A percentile compares a stretch with the other conserved stretches of the same genome.
These are phyloP conservation scores for Raphanus raphanistrum DNA, from an alignment of 345 rosid species.

Conservation along the genomic window DNA sequence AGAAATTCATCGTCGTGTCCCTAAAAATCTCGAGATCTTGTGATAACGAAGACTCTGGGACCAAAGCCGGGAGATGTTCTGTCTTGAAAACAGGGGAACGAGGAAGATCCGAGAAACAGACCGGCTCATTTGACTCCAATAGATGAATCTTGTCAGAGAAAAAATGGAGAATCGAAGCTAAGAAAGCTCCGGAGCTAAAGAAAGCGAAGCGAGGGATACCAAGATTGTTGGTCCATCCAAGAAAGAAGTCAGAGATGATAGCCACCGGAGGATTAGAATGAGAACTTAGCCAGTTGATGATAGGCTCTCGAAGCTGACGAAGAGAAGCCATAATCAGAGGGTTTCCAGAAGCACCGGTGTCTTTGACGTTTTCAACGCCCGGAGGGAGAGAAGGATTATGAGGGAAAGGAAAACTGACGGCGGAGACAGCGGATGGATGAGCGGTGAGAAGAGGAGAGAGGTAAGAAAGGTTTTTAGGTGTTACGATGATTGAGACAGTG, in stretches of 20 bases:
- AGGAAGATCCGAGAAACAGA: conserved; percentile 51
- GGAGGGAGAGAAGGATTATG: background rate
- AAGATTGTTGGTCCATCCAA: conserved; percentile 67
- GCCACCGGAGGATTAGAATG: conserved; percentile 62
- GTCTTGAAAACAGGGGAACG: conserved; percentile 46
- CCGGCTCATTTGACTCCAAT: conserved; percentile 15
- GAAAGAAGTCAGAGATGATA: conserved; percentile 37
- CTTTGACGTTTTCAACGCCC: background rate
- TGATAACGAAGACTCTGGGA: conserved; percentile 8
- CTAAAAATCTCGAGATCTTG: conserved; percentile 36
- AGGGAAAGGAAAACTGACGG: background rate
- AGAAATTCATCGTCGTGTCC: conserved; percentile 34
- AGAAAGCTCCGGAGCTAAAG: conserved; percentile 44
- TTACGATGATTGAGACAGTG: conserved; percentile 48
- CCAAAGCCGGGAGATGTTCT: conserved; percentile 52
- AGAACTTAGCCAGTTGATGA: conserved; percentile 54
- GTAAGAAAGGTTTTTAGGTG: conserved; percentile 48
- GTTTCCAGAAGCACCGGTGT: conserved; percentile 30
- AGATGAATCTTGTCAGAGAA: conserved; percentile 33
- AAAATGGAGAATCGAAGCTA: conserved; percentile 29
- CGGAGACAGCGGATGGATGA: background rate
- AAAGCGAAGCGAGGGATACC: conserved; percentile 52
- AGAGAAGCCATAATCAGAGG: conserved; percentile 45
- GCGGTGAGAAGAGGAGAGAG: background rate
- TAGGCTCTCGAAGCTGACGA: conserved; percentile 32